Conservation (phyloP, 257 asterid species). For the Anisodus tanguticus region DNA sequence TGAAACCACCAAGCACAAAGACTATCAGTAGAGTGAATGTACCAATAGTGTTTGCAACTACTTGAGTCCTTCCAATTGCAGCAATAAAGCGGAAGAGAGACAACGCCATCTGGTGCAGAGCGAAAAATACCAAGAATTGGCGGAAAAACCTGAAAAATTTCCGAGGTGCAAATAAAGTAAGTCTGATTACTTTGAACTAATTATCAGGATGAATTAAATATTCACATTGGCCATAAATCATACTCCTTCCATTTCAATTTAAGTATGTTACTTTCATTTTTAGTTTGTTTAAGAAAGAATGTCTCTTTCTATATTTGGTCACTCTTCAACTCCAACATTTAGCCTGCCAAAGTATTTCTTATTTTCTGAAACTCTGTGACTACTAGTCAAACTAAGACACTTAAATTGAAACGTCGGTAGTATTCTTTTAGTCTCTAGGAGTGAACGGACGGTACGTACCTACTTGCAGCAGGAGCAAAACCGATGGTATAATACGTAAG, state of each 20-base stretch:
- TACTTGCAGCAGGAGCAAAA: conserved; percentile 80
- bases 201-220: not conserved
- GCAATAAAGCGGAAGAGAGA: conserved; percentile 81
- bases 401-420: no score
- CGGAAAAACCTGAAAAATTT: conserved; percentile 70
- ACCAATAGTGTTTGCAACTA: conserved; percentile 76
- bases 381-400: not conserved
- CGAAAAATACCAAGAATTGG: conserved; percentile 77
- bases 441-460: conserved; percentile 48
- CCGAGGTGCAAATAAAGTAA: conserved; percentile 8
- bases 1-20: conserved; percentile 93
- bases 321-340: not conserved
- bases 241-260: not conserved
- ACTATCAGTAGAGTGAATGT: conserved; percentile 76
- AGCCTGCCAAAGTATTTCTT: not conserved
- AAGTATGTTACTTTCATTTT: no score
- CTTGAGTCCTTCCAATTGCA: conserved; percentile 82
- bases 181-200: not conserved
- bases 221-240: not conserved
- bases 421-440: not conserved
- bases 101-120: conserved; percentile 91
- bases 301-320: no score
- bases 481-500: conserved; percentile 95
- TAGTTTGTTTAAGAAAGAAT: no score
- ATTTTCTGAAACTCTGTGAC: not conserved